Evolutionary conservation across 2,329 filamentous ascomycete genomes (phyloP).

Genomic region (Alternaria sp.): DNA sequence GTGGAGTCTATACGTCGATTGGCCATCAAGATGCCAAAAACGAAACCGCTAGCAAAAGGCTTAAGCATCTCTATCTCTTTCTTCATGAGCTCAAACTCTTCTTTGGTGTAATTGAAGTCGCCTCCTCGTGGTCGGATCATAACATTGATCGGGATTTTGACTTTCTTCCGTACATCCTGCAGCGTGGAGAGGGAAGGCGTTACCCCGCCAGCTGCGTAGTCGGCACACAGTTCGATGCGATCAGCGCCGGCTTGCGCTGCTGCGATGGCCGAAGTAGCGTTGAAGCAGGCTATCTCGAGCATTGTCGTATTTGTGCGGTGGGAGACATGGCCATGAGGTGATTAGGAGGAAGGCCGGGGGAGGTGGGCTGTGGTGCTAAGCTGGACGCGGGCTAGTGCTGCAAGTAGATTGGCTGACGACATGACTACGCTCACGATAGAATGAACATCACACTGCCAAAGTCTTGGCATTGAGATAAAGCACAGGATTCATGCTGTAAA

Average conservation of each 20-base stretch:
- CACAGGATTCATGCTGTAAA: background rate
- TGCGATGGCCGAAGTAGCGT: conserved; percentile 49
- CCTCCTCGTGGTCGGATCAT: conserved; percentile 61
- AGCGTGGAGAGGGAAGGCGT: conserved; percentile 47
- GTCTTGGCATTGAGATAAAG: background rate
- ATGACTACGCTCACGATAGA: background rate
- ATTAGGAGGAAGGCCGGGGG: no score
- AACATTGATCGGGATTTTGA: conserved; percentile 54
- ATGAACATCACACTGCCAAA: background rate
- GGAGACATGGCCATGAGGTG: no score
- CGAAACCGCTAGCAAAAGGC: conserved; percentile 55
- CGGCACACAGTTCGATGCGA: conserved; percentile 59
- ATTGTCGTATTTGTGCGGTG: conserved; percentile 25
- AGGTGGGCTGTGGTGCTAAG: background rate
- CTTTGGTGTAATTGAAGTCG: conserved; percentile 52
- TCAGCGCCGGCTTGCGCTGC: conserved; percentile 54
- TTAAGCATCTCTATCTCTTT: conserved; percentile 47
- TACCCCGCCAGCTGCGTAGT: conserved; percentile 50
- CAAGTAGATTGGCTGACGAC: background rate
- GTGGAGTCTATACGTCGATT: no score
- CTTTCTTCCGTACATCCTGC: conserved; percentile 29
- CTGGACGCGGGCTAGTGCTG: background rate
- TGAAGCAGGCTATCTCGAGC: conserved; percentile 61
- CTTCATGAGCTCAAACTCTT: conserved; percentile 55
- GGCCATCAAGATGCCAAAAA: conserved; percentile 57